Percentiles rank a stretch among this genome's conserved stretches.
Conservation (phyloP, 176 grass and related monocot species). For the Triticum aestivum region IWGSC_CS_RefSeq_v2.1 NC_057811.1:42250975-42251474, state of each 20-base stretch:
- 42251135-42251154: conserved; percentile 54
- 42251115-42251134: conserved; percentile 53
- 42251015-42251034: conserved; percentile 18
- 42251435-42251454: background rate
- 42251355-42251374: conserved; percentile 19
- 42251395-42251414: background rate
- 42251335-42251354: conserved; percentile 14
- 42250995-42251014: conserved; percentile 16
- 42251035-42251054: background rate
- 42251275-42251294: background rate
- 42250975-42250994: conserved; percentile 29
- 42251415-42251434: background rate
- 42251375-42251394: conserved; percentile 10
- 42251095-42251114: conserved; percentile 36
- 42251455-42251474: background rate
- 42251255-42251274: conserved; percentile 34
- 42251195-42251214: conserved; percentile 2
- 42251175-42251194: background rate
- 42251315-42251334: background rate
- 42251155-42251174: conserved; percentile 34
- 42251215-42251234: conserved; percentile 25
- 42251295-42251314: background rate
- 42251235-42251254: conserved; percentile 31
- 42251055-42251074: background rate
- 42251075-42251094: background rate